Percentiles rank a stretch among this genome's conserved stretches.
phyloP scores from a whole-genome alignment of 495 filamentous ascomycete genomes.

The Articulospora tetracladia region DNA sequence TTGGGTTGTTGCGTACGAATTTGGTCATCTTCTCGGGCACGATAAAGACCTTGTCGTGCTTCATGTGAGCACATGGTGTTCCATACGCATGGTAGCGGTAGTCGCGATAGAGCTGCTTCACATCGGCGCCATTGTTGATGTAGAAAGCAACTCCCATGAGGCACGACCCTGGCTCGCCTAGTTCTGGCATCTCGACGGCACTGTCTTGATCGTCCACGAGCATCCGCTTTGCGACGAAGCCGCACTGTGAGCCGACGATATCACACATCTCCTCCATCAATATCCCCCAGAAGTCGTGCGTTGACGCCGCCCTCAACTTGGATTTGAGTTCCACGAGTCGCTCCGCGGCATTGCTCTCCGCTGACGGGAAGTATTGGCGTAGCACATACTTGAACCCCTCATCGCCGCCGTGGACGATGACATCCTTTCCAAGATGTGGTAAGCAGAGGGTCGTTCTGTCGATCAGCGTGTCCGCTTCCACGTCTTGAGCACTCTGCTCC shows the following conservation, averaged over 20 bases:
- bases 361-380: slow-evolving; percentile 36
- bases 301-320: slow-evolving; percentile 47
- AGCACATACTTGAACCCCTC: slow-evolving; percentile 39
- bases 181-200: slow-evolving; percentile 53
- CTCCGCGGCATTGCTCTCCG: slow-evolving; percentile 61
- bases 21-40: slow-evolving; percentile 60
- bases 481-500: neutral
- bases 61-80: slow-evolving; percentile 65
- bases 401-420: slow-evolving; percentile 44
- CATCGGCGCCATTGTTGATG: slow-evolving; percentile 58
- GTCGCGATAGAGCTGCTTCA: slow-evolving; percentile 50
- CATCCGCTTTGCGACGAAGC: slow-evolving; percentile 66
- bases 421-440: slow-evolving; percentile 32
- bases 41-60: slow-evolving; percentile 69
- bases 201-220: slow-evolving; percentile 53
- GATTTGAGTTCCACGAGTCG: slow-evolving; percentile 59
- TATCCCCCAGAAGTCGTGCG: slow-evolving; percentile 63
- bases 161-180: slow-evolving; percentile 56
- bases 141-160: slow-evolving; percentile 67
- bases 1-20: slow-evolving; percentile 57
- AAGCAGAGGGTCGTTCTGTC: slow-evolving; percentile 41
- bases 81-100: slow-evolving; percentile 61
- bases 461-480: slow-evolving; percentile 10
- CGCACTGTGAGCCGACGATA: slow-evolving; percentile 64
- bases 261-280: slow-evolving; percentile 64